Conservation (phyloP, 148 eudicot species). For the Fagopyrum homotropicum region DNA sequence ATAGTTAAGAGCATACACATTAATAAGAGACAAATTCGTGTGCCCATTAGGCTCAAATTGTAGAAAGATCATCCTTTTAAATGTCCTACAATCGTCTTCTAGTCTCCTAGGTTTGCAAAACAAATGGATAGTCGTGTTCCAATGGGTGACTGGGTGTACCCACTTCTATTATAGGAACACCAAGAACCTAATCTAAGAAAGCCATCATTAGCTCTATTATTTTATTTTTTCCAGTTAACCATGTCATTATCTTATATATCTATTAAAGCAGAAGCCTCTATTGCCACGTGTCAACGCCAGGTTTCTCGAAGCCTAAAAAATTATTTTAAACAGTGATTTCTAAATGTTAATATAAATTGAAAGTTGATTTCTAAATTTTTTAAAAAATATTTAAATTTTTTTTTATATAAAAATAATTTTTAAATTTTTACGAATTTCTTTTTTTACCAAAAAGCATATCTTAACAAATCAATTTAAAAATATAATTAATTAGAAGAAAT, state of each 20-base stretch:
- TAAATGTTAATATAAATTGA: too few species aligned
- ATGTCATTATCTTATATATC: constrained; percentile 98
- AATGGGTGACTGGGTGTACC: constrained; percentile 89
- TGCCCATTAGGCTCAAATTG: constrained; percentile 79
- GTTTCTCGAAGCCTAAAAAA: too few species aligned
- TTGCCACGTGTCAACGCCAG: too few species aligned
- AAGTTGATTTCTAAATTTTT: too few species aligned
- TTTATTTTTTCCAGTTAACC: constrained; percentile 75
- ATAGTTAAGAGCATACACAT: constrained; percentile 38
- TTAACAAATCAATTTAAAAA: too few species aligned
- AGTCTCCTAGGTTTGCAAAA: constrained; percentile 85
- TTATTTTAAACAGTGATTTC: too few species aligned
- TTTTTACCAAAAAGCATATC: too few species aligned
- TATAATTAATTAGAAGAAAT: too few species aligned
- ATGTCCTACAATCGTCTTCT: constrained; percentile 87
- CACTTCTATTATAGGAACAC: constrained; percentile 70
- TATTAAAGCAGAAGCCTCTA: too few species aligned
- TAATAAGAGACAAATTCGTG: constrained; percentile 80
- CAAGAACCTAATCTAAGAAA: constrained; percentile 81
- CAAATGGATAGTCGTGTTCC: constrained; percentile 93
- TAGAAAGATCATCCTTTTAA: constrained; percentile 78
- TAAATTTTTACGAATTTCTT: too few species aligned
- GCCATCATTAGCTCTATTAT: constrained; percentile 98
- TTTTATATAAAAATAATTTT: too few species aligned
- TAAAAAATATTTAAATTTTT: too few species aligned